A percentile compares a stretch with the other conserved stretches of the same genome.
Evolutionary conservation across 805 yeast genomes (phyloP).

Genomic region (Cyberlindnera nakhonratchasimensis): DNA sequence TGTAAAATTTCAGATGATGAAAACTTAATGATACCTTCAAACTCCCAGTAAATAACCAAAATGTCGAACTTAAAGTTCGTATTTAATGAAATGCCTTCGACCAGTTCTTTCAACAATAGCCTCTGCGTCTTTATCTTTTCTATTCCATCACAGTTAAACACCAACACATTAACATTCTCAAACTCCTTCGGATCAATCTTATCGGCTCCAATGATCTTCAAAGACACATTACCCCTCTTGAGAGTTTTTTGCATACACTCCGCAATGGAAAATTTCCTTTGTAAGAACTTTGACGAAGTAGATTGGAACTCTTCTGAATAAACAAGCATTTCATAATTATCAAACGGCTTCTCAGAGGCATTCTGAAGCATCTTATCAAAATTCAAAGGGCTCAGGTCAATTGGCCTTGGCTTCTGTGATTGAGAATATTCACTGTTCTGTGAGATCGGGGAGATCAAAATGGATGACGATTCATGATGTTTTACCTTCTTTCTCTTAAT

Average conservation of each 20-base stretch:
- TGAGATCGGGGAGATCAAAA: background rate
- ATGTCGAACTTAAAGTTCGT: conserved; percentile 33
- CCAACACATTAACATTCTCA: conserved; percentile 31
- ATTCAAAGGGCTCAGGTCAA: conserved; percentile 25
- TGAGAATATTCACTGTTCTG: background rate
- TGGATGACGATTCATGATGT: conserved; percentile 1
- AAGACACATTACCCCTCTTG: conserved; percentile 2
- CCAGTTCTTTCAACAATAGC: conserved; percentile 29
- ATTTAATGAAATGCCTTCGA: conserved; percentile 33
- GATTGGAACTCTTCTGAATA: conserved; percentile 24
- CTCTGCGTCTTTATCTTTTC: conserved; percentile 32
- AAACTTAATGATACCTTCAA: conserved; percentile 30
- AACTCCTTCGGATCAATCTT: conserved; percentile 27
- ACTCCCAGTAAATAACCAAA: conserved; percentile 38
- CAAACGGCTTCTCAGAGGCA: conserved; percentile 1
- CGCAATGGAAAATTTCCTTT: conserved; percentile 29
- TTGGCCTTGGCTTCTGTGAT: conserved; percentile 9
- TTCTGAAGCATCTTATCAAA: conserved; percentile 22
- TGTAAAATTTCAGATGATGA: conserved; percentile 30
- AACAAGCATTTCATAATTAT: conserved; percentile 15
- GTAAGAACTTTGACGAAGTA: conserved; percentile 32
- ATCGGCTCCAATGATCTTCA: conserved; percentile 26
- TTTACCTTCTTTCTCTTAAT: conserved; percentile 24
- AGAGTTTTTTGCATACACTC: conserved; percentile 3
- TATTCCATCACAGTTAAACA: conserved; percentile 38